Percentiles rank a stretch among this genome's conserved stretches.
Conservation (phyloP, 2,329 filamentous ascomycete species). For the Aspergillus pseudotamarii region DNA sequence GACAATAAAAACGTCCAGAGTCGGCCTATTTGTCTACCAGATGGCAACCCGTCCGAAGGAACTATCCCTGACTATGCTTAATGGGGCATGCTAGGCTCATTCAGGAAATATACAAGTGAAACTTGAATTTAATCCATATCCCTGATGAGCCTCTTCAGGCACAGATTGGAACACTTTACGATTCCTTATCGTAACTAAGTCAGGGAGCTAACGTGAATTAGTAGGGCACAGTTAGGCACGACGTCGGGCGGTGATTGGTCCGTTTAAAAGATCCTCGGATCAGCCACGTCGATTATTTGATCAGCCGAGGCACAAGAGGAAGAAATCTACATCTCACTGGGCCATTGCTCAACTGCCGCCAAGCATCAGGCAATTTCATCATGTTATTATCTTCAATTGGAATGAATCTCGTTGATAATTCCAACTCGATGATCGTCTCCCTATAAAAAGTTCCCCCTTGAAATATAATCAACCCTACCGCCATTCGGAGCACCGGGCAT, state of each 20-base stretch:
- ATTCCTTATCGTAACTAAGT: background rate
- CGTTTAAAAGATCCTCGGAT: background rate
- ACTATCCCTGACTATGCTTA: background rate
- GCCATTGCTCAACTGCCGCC: background rate
- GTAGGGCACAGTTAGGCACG: background rate
- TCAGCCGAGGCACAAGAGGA: conserved; percentile 3
- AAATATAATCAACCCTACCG: background rate
- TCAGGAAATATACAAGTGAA: background rate
- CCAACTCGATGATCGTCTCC: background rate
- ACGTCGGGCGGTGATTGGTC: background rate
- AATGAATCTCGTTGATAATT: background rate
- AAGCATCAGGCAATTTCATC: conserved; percentile 1
- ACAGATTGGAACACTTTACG: background rate
- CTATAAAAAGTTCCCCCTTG: background rate
- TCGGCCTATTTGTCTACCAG: background rate
- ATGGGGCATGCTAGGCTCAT: background rate
- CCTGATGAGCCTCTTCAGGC: too few species aligned
- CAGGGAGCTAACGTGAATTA: too few species aligned
- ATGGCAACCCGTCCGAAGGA: background rate
- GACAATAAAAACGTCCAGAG: background rate
- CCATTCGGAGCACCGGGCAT: background rate
- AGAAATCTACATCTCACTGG: background rate
- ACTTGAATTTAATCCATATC: background rate
- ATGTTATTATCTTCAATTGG: background rate
- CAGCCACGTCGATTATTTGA: conserved; percentile 2